Base-by-base conservation (phyloP, 805 yeast species). In the Cyberlindnera mississippiensis region DNA sequence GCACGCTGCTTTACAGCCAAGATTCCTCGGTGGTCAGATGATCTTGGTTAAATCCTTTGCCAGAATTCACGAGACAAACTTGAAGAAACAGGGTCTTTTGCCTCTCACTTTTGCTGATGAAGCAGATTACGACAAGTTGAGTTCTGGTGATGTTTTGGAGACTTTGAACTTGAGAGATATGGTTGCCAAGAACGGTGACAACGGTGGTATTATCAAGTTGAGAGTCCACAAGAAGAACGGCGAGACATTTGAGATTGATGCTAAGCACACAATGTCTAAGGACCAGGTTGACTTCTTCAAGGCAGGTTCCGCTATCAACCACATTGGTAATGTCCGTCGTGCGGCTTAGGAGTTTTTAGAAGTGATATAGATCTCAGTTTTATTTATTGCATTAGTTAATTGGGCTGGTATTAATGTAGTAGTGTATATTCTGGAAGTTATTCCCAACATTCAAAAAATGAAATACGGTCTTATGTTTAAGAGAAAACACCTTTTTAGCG, bases 51-150 rank as follows among this genome's bases (percentile, higher is more conserved):
- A 90, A 67, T 90, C 97, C 9, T 91, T 91, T 69, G 98, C 98
- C 55, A 87, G 98, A 76, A 93, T 91, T 63, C 99, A 91, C 76
- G 99, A 91, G 80, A 91, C 99, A 60, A 91, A 91, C 85, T 82
- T 91, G 82, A 91, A 91, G 90, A 91, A 91, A 76, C 99, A 91
- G 77, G 99, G 99, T 80, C 75, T 91, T 66, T 79, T 91, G 69
- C 98, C 99, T 28, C 70, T 93, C 60, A 86, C 95, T 19, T 93
- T 93, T 66, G 96, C 88, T 29, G 68, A 91, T 61, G 96, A 89
- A 62, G 68, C 75, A 28, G 99, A 93, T 60, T 93, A 91, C 62
- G 97, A 93, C 64, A 75, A 62, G 59, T 70, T 93, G 44, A 64
- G 78, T 38, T 72, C 90, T 28, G 87, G 93, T 51, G 98, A 93